Base-by-base conservation (phyloP, 306 rosid species). In the Prunus davidiana region DNA sequence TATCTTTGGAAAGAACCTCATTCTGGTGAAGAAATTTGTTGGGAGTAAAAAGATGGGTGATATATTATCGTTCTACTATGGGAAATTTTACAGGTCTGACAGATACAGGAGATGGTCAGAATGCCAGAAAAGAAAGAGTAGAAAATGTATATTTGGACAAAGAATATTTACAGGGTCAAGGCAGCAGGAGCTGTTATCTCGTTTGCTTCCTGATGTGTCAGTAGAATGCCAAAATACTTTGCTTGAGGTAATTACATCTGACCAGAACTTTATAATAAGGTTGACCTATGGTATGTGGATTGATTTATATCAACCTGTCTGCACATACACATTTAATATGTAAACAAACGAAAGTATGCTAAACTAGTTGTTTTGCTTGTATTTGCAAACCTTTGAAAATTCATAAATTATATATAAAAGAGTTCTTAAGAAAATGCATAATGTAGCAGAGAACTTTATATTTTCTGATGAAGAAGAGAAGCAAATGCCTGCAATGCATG, bases 1-100 rank as follows among this genome's bases (percentile, higher is more conserved):
- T 81, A 84, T 95, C 79, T 92, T 90, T 72, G 96, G 96, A 71
- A 95, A 92, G 88, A 87, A 90, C 85, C 91, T 95, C 60, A 84
- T 79, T 75, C 90, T 78, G 78, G 96, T 95, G 86, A 82, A 82
- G 83, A 88, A 77, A 78, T 87, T 95, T 72, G 30, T 90, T 19
- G 93, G 90, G 73, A 80, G 54, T 65, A 94, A 89, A 84, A 78
- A 75, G 72, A 87, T 90, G 96, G 89, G 90, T 27, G 93, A 90
- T 81, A 71, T 89, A 73, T 79, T 95, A 52, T 92, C 96, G 47
- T 90, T 89, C 87, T 95, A 92, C 72, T 90, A 95, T 84, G 98
- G 97, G 75, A 86, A 77, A 79, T 92, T 90, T 86, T 90, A 90
- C 64, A 77, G 81, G 82, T 89, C 97, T 67, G 87, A 88, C 27